Base-by-base conservation (phyloP, 2,329 filamentous ascomycete genomes). In the Exserohilum turcica region DNA sequence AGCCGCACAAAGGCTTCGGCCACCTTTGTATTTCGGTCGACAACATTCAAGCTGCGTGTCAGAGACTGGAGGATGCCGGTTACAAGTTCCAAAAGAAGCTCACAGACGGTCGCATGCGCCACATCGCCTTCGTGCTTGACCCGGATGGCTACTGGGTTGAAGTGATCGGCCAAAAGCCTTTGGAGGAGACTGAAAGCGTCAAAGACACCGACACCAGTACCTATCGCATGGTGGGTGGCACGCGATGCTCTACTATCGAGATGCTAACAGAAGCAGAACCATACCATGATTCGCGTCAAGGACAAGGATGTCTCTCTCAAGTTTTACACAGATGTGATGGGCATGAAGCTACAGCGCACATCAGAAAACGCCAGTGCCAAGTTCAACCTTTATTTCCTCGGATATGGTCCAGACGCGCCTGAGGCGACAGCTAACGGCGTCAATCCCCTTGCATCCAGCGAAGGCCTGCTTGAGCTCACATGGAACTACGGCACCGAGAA, bases 41-140 rank as follows among this genome's bases (percentile, higher is more conserved):
- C 66, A 81, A 82, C 56, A 88, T 97, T 59, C 90, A 96, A 78
- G 91, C 89, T 3, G 92, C 93, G 2, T 97, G 94, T 80, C 80
- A 92, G 79, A 84, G 92, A 52, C 83, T 99, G 56, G 91, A 96
- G 74, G 89, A 93, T 71, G 92, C 89, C 6, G 92, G 92, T 0
- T 96, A 96, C 78, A 84, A 84, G 59, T 99, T 97, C 78, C 91
- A 97, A 82, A 97, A 97, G 85, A 95, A 91, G 78, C 80, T 97
- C 52, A 86, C 86, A 0, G 93, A 97, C 62, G 94, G 94, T 2
- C 84, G 88, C 52, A 76, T 76, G 73, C 69, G 67, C 40, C 78
- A 90, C 68, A 96, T 97, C 68, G 94, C 93, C 0, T 97, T 97
- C 72, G 92, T 83, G 1, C 84, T 96, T 48, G 92, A 96, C 65